A percentile compares a stretch with the other conserved stretches of the same genome.
Conservation (phyloP, 176 grass and related monocot species). For the Carex kokanica region DNA sequence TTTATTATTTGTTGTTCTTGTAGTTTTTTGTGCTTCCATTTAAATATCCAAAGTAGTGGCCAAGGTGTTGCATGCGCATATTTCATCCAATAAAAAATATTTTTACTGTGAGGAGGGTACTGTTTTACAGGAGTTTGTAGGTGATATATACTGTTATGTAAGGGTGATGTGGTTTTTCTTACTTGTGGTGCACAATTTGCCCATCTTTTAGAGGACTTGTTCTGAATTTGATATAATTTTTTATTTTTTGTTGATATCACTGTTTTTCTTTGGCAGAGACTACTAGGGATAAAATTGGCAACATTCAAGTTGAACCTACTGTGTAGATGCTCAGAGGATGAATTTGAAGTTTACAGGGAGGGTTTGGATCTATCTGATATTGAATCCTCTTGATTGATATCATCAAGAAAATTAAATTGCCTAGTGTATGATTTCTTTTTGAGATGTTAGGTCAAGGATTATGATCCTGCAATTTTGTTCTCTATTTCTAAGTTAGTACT, state of each 20-base stretch:
- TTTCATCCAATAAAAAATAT: not conserved
- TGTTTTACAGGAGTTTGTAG: not conserved
- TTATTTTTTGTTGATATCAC: not conserved
- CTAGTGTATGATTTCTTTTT: not conserved
- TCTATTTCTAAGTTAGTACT: not conserved
- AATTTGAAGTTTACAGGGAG: conserved; percentile 79
- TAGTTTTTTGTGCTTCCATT: not conserved
- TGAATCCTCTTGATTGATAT: conserved; percentile 45
- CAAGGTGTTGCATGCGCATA: not conserved
- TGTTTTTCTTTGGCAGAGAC: conserved; percentile 35
- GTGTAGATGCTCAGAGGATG: conserved; percentile 60
- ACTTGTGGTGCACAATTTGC: not conserved
- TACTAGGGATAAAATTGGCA: conserved; percentile 74
- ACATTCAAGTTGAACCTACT: conserved; percentile 78
- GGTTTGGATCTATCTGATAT: conserved; percentile 51
- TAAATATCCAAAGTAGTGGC: not conserved
- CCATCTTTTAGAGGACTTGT: not conserved
- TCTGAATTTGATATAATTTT: not conserved
- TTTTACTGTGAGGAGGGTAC: not conserved
- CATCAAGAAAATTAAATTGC: not conserved
- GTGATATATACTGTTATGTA: not conserved
- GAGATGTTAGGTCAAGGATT: conserved; percentile 10
- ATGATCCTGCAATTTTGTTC: conserved; percentile 20
- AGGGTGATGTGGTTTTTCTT: not conserved
- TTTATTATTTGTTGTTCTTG: not conserved